Conservation (phyloP, 257 asterid species). For the Rauvolfia tetraphylla region DNA sequence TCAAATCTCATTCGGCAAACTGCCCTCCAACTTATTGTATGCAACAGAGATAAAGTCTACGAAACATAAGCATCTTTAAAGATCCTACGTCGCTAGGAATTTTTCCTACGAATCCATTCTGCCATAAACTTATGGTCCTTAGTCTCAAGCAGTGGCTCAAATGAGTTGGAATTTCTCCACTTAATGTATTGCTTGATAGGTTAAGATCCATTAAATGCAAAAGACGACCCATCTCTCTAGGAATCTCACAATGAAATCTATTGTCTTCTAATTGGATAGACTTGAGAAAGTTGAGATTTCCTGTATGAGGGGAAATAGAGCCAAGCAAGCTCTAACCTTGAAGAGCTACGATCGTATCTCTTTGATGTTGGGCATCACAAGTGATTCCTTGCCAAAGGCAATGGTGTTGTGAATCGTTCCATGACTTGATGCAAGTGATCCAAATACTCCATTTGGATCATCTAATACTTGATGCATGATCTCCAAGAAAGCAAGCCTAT, state of each 20-base stretch:
- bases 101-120: conserved; percentile 22
- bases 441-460: conserved; percentile 15
- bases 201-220: conserved; percentile 11
- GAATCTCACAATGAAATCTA: conserved; percentile 26
- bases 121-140: conserved; percentile 16
- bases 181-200: conserved; percentile 28
- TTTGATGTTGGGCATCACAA: conserved; percentile 21
- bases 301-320: conserved; percentile 33
- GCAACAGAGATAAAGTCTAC: conserved; percentile 19
- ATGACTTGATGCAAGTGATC: no score
- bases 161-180: conserved; percentile 37
- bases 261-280: conserved; percentile 26
- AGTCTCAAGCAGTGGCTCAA: conserved; percentile 24
- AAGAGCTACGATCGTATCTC: conserved; percentile 25
- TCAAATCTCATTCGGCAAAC: conserved; percentile 30
- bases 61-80: conserved; percentile 20
- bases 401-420: conserved; percentile 15
- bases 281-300: conserved; percentile 38
- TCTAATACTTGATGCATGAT: conserved; percentile 11
- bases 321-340: conserved; percentile 28
- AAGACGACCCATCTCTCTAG: conserved; percentile 31
- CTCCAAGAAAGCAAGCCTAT: conserved; percentile 3
- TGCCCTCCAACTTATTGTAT: conserved; percentile 25
- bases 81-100: conserved; percentile 26
- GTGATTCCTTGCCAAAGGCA: conserved; percentile 32